phyloP scores from a whole-genome alignment of 345 rosid species.

The Crucihimalaya himalaica region DNA sequence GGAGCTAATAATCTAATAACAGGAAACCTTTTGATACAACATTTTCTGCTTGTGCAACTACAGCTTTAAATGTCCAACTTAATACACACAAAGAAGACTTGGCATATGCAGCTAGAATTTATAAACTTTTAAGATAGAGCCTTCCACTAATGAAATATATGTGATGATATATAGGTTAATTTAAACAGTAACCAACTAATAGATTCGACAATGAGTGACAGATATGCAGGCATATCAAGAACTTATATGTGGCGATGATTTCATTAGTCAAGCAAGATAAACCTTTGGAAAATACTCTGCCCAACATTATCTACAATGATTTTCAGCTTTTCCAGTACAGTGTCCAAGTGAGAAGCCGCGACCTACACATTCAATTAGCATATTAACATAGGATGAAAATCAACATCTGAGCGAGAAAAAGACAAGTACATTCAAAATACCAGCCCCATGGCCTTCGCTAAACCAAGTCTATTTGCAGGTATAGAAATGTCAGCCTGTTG shows the following conservation, averaged over 20 bases:
- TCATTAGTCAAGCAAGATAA: slow-evolving; percentile 20
- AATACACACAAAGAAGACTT: slow-evolving; percentile 1
- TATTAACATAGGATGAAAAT: slow-evolving; percentile 21
- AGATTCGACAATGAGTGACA: slow-evolving; percentile 1
- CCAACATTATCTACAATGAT: slow-evolving; percentile 80
- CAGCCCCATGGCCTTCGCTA: slow-evolving; percentile 99
- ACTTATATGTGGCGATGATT: slow-evolving; percentile 10
- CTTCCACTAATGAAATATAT: background rate
- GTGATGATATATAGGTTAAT: slow-evolving; percentile 5
- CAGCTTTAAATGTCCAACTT: background rate
- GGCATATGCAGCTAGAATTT: slow-evolving; percentile 13
- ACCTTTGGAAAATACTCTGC: slow-evolving; percentile 86
- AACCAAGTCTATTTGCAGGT: slow-evolving; percentile 91
- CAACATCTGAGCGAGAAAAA: slow-evolving; percentile 14
- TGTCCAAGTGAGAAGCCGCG: slow-evolving; percentile 96
- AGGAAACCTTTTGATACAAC: slow-evolving; percentile 14
- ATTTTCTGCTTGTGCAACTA: slow-evolving; percentile 2
- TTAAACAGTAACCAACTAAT: background rate
- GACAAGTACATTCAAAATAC: slow-evolving; percentile 46
- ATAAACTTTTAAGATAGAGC: slow-evolving; percentile 4
- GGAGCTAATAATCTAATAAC: slow-evolving; percentile 13
- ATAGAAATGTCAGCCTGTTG: slow-evolving; percentile 77
- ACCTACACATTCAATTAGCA: slow-evolving; percentile 55
- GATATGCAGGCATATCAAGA: background rate
- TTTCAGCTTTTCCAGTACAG: slow-evolving; percentile 91